These are phyloP conservation scores for Macrolepiota dolichaula DNA, from an alignment of 768 basidiomycete genomes.

Conservation along the genomic window DNA sequence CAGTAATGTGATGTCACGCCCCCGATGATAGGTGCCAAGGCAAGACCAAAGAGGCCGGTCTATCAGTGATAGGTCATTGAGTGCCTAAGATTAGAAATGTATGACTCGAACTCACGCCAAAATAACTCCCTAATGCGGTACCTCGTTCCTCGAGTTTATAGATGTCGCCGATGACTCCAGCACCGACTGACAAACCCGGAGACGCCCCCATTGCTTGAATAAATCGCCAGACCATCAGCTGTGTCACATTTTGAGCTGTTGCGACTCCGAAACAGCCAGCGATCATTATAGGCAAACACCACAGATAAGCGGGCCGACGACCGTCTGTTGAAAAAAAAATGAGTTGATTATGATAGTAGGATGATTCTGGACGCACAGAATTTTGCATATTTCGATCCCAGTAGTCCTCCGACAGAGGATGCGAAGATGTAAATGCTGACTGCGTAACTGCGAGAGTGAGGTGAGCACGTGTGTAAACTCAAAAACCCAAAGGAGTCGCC, in stretches of 20 bases:
- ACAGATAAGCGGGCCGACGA: slow-evolving; percentile 55
- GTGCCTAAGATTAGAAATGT: too few species aligned
- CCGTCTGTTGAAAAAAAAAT: slow-evolving; percentile 47
- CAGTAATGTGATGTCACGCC: slow-evolving; percentile 32
- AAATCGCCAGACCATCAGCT: slow-evolving; percentile 59
- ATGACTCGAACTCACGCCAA: slow-evolving; percentile 48
- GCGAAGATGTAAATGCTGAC: slow-evolving; percentile 33
- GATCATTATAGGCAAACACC: slow-evolving; percentile 55
- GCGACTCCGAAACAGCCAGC: slow-evolving; percentile 63
- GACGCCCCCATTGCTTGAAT: slow-evolving; percentile 67
- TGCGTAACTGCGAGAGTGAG: slow-evolving; percentile 25
- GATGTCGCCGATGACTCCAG: slow-evolving; percentile 64
- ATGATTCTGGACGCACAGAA: slow-evolving; percentile 29
- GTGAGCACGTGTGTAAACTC: background rate
- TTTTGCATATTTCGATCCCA: slow-evolving; percentile 33
- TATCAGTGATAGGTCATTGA: slow-evolving; percentile 21
- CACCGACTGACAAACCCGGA: slow-evolving; percentile 50
- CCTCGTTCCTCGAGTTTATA: slow-evolving; percentile 62
- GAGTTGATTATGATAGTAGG: background rate
- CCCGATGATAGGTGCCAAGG: slow-evolving; percentile 56
- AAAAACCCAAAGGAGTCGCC: too few species aligned
- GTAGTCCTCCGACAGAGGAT: slow-evolving; percentile 27
- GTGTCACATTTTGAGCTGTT: slow-evolving; percentile 33
- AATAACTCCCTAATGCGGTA: slow-evolving; percentile 56
- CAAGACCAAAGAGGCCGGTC: slow-evolving; percentile 56